These are phyloP conservation scores for Knoxia roxburghii DNA, from an alignment of 257 asterid species.

Conservation along the genomic window DNA sequence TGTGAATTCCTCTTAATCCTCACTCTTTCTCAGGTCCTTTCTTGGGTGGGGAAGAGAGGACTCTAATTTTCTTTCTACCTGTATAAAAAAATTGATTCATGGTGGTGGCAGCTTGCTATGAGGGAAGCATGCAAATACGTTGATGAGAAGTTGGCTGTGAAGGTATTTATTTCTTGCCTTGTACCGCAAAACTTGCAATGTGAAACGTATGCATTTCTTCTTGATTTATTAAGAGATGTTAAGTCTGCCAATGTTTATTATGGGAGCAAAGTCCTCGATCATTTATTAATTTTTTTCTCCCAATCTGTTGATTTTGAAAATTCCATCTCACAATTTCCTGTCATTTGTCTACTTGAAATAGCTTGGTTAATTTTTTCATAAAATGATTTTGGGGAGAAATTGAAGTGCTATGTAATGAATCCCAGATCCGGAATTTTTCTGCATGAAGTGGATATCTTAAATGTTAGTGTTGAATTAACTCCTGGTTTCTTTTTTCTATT, in stretches of 20 bases:
- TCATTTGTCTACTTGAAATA: background rate
- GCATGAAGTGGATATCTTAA: too few relatives aligned
- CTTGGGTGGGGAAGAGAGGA: too few relatives aligned
- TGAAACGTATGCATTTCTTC: background rate
- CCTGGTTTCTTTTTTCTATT: background rate
- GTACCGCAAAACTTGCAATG: background rate
- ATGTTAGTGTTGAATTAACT: background rate
- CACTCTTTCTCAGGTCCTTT: background rate
- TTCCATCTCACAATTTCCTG: too few relatives aligned
- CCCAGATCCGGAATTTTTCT: background rate
- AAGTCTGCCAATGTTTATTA: background rate
- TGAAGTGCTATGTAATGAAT: background rate
- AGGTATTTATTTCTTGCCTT: conserved; percentile 39
- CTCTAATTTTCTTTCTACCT: background rate
- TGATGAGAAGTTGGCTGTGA: conserved; percentile 80
- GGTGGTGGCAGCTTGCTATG: conserved; percentile 80
- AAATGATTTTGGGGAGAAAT: background rate
- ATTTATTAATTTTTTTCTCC: background rate
- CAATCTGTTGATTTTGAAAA: background rate
- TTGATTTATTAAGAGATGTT: background rate
- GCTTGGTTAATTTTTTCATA: background rate
- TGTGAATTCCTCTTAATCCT: background rate
- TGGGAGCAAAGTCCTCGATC: background rate
- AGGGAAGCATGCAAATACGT: conserved; percentile 98
- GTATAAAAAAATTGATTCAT: conserved; percentile 7